Base-by-base conservation (phyloP, 139 green algal genomes). In the Pseudopediastrum boryanum region DNA sequence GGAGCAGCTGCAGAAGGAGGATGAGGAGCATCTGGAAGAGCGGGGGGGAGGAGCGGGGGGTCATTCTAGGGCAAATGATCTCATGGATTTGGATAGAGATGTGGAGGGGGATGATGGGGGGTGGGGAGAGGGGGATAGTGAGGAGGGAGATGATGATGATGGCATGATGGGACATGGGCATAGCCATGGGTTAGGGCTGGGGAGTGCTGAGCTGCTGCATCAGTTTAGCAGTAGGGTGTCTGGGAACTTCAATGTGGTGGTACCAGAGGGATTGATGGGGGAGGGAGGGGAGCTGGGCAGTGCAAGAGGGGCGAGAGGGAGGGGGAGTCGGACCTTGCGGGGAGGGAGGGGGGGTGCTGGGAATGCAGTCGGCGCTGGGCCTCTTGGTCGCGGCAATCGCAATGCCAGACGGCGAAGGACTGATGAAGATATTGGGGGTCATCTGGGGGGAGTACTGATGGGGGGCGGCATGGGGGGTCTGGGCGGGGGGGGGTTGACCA, bases 1-100 rank as follows among this genome's bases (percentile, higher is more conserved):
- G 83, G 73, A 91, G 64, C 68, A 54, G 41, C 83, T 93, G 79
- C 74, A 84, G 70, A 42, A 51, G 9, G 86, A 92, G 54, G 89
- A 93, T 67, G 63, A 71, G 16, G 31, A 35, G 13, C 43, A 27
- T 13, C 48, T 48, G 33, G 70, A 13, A 39, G 70, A 64, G 51
- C 51, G 65, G 8, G 46, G 48, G 12, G 38, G 33, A 35, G 70
- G 70, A 1, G 65, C 51, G 70, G 50, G 50, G 5, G 70, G 51
- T 9, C 51, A 4, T 13, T 46, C 27, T 19, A 51, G 65, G 16
- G 70, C 51, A 3, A 51, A 65, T 25, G 23, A 9, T 5, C n/a
- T n/a, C n/a, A n/a, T n/a, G n/a, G n/a, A n/a, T n/a, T n/a, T n/a
- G 59, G 64, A 72, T 21, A 38, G 63, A 21, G 63, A 71, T 6